phyloP scores from a whole-genome alignment of 2,329 filamentous ascomycete genomes.

The Hymenoscyphus occultus region DNA sequence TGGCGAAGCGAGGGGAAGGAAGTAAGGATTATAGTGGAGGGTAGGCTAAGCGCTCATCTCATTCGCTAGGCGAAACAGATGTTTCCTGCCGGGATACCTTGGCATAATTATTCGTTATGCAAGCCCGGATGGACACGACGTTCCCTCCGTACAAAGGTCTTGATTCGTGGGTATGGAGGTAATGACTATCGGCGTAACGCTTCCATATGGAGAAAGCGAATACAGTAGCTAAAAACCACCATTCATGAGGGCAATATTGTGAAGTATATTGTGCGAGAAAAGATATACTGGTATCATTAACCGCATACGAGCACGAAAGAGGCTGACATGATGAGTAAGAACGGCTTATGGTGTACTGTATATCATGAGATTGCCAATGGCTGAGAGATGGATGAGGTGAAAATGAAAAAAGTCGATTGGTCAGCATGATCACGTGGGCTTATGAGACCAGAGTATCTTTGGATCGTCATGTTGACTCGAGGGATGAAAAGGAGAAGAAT shows the following conservation, averaged over 20 bases:
- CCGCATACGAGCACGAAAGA: not conserved
- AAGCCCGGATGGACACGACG: not conserved
- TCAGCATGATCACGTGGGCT: no score
- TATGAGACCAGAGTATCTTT: no score
- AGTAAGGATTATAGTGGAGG: not conserved
- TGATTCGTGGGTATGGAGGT: not conserved
- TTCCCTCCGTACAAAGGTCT: not conserved
- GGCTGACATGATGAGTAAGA: not conserved
- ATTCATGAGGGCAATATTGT: not conserved
- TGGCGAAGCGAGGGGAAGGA: not conserved
- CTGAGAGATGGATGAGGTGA: not conserved
- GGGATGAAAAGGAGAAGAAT: not conserved
- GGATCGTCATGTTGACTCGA: no score
- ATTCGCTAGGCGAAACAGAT: conserved; percentile 8
- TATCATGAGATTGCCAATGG: not conserved
- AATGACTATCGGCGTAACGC: not conserved
- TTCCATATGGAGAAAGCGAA: not conserved
- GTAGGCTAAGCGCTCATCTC: conserved; percentile 6
- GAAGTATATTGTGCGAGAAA: not conserved
- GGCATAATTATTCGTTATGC: conserved; percentile 8
- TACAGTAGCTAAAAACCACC: not conserved
- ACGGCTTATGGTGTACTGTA: not conserved
- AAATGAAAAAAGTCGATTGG: no score
- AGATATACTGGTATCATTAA: not conserved
- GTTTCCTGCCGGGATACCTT: conserved; percentile 6